Evolutionary conservation across 768 basidiomycete species (phyloP).

Genomic region (Tricholoma matsutake): DNA sequence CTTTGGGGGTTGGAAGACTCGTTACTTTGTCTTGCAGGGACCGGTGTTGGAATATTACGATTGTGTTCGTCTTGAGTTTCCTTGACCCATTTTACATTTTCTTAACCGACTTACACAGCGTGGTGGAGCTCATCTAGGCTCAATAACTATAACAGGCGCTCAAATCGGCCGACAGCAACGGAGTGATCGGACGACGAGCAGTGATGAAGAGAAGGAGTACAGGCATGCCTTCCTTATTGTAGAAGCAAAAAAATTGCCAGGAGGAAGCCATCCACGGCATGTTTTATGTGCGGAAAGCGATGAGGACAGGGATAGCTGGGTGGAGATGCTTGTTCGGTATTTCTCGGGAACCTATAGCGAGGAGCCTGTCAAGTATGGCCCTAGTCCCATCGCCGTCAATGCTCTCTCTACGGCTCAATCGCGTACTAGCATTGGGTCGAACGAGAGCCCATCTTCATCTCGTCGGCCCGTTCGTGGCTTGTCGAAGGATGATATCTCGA

Average conservation of each 20-base stretch:
- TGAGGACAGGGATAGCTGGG: constrained; percentile 90
- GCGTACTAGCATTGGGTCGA: constrained; percentile 53
- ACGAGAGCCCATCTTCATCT: constrained; percentile 29
- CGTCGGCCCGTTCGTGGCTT: constrained; percentile 41
- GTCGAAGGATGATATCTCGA: constrained; percentile 57
- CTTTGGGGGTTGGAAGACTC: constrained; percentile 96
- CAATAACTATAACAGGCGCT: constrained; percentile 86
- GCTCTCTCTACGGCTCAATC: constrained; percentile 35
- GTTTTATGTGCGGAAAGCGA: constrained; percentile 98
- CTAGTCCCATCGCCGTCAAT: constrained; percentile 23
- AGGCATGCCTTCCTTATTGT: constrained; percentile 97
- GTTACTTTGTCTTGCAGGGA: constrained; percentile 92
- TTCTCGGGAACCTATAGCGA: constrained; percentile 80
- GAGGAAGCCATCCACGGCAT: constrained; percentile 72
- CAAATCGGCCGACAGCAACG: constrained; percentile 95
- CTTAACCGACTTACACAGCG: constrained; percentile 43
- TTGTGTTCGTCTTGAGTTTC: constrained; percentile 57
- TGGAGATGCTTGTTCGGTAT: constrained; percentile 88
- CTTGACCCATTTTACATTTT: constrained; percentile 8
- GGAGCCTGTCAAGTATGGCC: constrained; percentile 47
- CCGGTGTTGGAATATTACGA: constrained; percentile 94
- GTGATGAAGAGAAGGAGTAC: constrained; percentile 89
- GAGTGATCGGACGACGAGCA: constrained; percentile 44
- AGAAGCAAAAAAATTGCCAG: constrained; percentile 74
- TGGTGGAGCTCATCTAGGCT: constrained; percentile 87